Evolutionary conservation across 2,329 filamentous ascomycete species (phyloP), one percentile per base, ranked within the genome.

Genomic region (Apiospora saccharicola): DNA sequence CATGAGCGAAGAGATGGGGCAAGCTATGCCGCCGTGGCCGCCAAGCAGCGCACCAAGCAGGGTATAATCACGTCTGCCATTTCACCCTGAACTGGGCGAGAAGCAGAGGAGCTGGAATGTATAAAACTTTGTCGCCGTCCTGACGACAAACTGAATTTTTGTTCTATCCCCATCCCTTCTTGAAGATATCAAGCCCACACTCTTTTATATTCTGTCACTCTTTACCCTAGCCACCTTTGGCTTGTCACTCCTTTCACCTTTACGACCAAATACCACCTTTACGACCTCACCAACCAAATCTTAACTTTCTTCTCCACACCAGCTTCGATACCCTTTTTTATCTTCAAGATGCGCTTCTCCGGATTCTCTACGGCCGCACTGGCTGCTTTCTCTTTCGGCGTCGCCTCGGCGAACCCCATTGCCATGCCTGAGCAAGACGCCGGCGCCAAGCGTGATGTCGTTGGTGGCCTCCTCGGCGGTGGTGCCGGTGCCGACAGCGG

Each of bases 301-400:
- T 34, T 34, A 19, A 8, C 26, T 57, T 57, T 30, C 26, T 57
- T 53, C 51, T 30, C 51, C 51, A 53, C 51, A 30, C 51, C 2
- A 30, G 4, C 26, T 53, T 34, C 26, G 51, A 57, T 57, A 57
- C 26, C 26, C 26, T 30, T 26, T 4, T 30, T 34, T 34, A 57
- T 70, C 51, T 43, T 51, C 57, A 71, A 68, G 49, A 71, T 71
- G 70, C 70, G 57, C 44, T 71, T 71, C 57, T 71, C 57, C n/a
- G 46, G 43, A 24, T 46, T 71, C 57, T 46, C 70, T n/a, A 61
- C 53, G 26, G 57, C 57, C 43, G 70, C 70, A n/a, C 24, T 71
- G 43, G 41, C 67, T 64, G 70, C 70, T 46, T 71, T 71, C 70
- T 71, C 70, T n/a, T 30, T 26, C 51, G 34, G 26, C 41, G 26